A percentile compares a stretch with the other conserved stretches of the same genome.
These are phyloP conservation scores for Rhododendron simsii DNA, from an alignment of 148 eudicot species.

Conservation along the genomic window DNA sequence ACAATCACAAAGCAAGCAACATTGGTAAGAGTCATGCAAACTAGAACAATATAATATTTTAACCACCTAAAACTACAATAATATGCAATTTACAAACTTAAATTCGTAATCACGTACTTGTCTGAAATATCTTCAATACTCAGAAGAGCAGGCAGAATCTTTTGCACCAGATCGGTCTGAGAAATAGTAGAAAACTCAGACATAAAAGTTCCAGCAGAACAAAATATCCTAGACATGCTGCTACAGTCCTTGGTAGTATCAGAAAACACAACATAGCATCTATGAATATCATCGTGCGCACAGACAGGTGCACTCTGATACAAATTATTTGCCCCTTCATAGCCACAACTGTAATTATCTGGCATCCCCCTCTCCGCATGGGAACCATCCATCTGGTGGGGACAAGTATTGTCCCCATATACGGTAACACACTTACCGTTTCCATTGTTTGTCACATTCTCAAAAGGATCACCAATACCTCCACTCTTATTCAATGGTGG, in stretches of 20 bases:
- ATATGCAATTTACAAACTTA: background rate
- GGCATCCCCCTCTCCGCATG: slow-evolving; percentile 16
- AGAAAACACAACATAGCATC: slow-evolving; percentile 45
- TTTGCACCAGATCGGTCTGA: slow-evolving; percentile 31
- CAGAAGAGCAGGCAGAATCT: slow-evolving; percentile 34
- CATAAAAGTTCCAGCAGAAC: slow-evolving; percentile 35
- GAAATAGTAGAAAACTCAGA: slow-evolving; percentile 26
- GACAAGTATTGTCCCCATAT: slow-evolving; percentile 1
- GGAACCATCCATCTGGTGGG: slow-evolving; percentile 10
- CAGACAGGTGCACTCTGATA: slow-evolving; percentile 8
- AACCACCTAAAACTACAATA: background rate
- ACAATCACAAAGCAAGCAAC: background rate
- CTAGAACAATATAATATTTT: background rate
- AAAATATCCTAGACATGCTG: slow-evolving; percentile 52
- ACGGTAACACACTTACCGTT: background rate
- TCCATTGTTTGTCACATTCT: background rate
- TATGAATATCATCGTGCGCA: slow-evolving; percentile 12
- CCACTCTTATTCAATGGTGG: background rate
- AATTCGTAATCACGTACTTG: slow-evolving; percentile 37
- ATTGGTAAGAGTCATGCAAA: background rate
- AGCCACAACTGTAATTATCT: slow-evolving; percentile 16
- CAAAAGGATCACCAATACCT: background rate
- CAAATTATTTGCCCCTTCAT: background rate
- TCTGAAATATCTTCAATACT: slow-evolving; percentile 46
- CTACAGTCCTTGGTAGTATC: slow-evolving; percentile 31